phyloP scores from a whole-genome alignment of 2,329 filamentous ascomycete species.

The Botrytis fabae region DNA sequence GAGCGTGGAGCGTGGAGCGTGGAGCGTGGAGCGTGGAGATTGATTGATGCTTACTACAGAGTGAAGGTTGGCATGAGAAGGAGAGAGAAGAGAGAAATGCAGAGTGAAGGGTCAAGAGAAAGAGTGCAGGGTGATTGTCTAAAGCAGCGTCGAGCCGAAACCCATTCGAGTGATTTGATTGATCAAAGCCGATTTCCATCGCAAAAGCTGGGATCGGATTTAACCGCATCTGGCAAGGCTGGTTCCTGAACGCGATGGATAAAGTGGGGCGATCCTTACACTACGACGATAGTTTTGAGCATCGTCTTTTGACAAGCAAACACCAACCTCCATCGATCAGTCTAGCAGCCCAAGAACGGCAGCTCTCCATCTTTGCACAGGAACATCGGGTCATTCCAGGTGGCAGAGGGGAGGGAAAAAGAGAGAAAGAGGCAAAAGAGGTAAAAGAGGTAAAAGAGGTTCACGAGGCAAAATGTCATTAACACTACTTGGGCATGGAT shows the following conservation, averaged over 20 bases:
- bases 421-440: background rate
- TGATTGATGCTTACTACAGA: too few relatives aligned
- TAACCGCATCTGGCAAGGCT: background rate
- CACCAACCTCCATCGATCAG: background rate
- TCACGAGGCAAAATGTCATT: background rate
- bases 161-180: background rate
- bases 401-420: background rate
- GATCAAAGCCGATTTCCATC: background rate
- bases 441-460: background rate
- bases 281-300: background rate
- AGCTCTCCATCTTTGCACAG: background rate
- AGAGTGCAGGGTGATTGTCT: background rate
- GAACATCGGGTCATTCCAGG: background rate
- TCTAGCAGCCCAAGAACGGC: background rate
- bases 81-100: background rate
- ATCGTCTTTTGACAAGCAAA: constrained; percentile 10
- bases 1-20: too few relatives aligned
- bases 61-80: background rate
- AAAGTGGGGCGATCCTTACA: constrained; percentile 8
- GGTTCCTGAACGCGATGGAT: background rate
- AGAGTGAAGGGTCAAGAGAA: background rate
- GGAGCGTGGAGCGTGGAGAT: too few relatives aligned
- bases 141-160: background rate
- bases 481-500: background rate
- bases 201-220: background rate